phyloP scores from a whole-genome alignment of 1,139 yeast genomes.

The Insectozyma bohioensis region DNA sequence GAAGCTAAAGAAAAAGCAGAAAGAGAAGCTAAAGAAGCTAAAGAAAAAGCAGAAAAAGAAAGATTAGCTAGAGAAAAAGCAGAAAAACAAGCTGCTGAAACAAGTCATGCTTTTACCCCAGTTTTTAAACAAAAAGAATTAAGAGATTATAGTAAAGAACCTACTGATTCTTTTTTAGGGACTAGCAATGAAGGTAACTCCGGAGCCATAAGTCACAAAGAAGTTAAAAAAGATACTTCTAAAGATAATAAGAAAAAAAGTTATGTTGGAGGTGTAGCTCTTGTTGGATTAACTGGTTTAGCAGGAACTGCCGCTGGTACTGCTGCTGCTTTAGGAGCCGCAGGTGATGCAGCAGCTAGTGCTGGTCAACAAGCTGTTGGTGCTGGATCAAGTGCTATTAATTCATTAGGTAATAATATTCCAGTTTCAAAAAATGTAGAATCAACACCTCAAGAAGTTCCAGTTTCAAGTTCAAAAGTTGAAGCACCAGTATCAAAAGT shows the following conservation, averaged over 20 bases:
- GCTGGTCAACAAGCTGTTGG: slow-evolving; percentile 8
- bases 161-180: slow-evolving; percentile 19
- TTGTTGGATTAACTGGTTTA: slow-evolving; percentile 13
- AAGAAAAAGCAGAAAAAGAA: slow-evolving; percentile 25
- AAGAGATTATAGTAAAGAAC: slow-evolving; percentile 18
- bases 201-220: too few relatives aligned
- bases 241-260: slow-evolving; percentile 16
- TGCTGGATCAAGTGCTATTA: slow-evolving; percentile 13
- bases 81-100: slow-evolving; percentile 37
- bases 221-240: slow-evolving; percentile 39
- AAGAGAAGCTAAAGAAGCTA: slow-evolving; percentile 26
- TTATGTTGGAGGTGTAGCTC: slow-evolving; percentile 6
- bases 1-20: slow-evolving; percentile 19
- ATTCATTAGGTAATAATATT: slow-evolving; percentile 6
- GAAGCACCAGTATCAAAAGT: too few relatives aligned
- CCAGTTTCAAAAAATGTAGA: too few relatives aligned
- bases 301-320: slow-evolving; percentile 13
- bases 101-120: slow-evolving; percentile 27
- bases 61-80: slow-evolving; percentile 16
- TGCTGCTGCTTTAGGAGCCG: slow-evolving; percentile 8
- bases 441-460: too few relatives aligned
- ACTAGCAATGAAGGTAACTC: slow-evolving; percentile 17
- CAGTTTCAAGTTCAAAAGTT: not conserved
- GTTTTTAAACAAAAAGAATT: slow-evolving; percentile 30
- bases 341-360: not conserved